Evolutionary conservation across 2,329 filamentous ascomycete species (phyloP).

Genomic region (Tolypocladium guangdongense): DNA sequence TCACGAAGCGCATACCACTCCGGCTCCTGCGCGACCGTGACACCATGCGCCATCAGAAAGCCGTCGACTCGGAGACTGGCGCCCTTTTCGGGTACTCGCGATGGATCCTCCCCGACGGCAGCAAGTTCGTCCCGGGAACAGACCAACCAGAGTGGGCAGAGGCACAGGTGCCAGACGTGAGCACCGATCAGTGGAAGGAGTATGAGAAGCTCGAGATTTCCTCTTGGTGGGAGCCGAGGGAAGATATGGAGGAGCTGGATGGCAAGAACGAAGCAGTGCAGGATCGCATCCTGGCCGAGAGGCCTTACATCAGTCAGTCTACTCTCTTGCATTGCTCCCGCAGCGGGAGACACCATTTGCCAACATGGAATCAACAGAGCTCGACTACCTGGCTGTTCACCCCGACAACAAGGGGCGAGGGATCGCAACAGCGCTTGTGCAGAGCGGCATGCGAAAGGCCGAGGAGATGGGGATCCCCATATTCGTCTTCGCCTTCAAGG

Average conservation of each 20-base stretch:
- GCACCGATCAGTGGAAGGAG: background rate
- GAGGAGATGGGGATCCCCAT: slow-evolving; percentile 6
- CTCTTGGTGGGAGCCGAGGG: slow-evolving; percentile 6
- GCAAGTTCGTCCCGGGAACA: background rate
- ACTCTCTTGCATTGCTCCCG: no score
- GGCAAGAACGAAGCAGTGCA: slow-evolving; percentile 5
- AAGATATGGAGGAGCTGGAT: slow-evolving; percentile 7
- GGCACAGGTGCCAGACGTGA: no score
- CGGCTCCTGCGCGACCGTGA: slow-evolving; percentile 7
- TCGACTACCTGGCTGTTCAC: no score
- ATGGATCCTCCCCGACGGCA: slow-evolving; percentile 10
- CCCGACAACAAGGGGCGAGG: no score
- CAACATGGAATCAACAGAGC: no score
- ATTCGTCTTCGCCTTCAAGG: slow-evolving; percentile 12
- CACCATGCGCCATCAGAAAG: slow-evolving; percentile 10
- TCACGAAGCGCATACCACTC: no score
- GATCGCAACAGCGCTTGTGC: no score
- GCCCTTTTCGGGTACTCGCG: slow-evolving; percentile 11
- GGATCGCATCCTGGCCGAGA: no score
- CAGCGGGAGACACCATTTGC: no score
- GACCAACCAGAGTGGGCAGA: no score
- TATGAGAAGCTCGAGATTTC: background rate
- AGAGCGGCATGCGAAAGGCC: no score
- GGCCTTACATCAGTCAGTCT: no score
- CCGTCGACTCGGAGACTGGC: slow-evolving; percentile 10